phyloP scores from a whole-genome alignment of 371 early-diverging fungal species.

The Mortierella sp. region DNA sequence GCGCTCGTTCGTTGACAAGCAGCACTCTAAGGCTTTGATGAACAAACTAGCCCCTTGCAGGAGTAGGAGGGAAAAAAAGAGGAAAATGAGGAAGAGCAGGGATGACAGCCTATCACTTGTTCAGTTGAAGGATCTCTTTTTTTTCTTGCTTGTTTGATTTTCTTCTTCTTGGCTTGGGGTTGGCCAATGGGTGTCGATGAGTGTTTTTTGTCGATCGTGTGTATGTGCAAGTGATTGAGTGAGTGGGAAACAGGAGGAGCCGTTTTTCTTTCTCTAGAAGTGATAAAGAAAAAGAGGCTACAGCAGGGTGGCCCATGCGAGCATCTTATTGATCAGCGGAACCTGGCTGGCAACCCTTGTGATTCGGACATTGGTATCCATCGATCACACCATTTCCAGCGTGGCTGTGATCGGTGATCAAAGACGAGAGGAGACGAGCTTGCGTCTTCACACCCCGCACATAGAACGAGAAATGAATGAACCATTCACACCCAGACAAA shows the following conservation, averaged over 20 bases:
- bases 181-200: background rate
- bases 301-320: constrained; percentile 1
- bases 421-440: background rate
- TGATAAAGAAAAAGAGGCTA: background rate
- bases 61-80: background rate
- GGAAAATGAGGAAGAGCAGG: no score
- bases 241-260: background rate
- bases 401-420: background rate
- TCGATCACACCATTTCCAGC: background rate
- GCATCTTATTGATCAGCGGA: background rate
- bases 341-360: background rate
- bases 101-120: background rate
- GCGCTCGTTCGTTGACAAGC: background rate
- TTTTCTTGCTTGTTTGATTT: no score
- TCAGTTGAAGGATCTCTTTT: no score
- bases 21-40: background rate
- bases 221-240: background rate
- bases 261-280: background rate
- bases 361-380: background rate
- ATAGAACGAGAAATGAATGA: background rate
- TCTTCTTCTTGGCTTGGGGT: no score
- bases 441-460: background rate
- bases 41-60: background rate
- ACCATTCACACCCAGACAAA: background rate
- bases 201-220: background rate